Percentiles rank a stretch among this genome's conserved stretches.
These are phyloP conservation scores for Neolentinus lepideus DNA, from an alignment of 1,284 basidiomycete genomes.

Conservation along the genomic window DNA sequence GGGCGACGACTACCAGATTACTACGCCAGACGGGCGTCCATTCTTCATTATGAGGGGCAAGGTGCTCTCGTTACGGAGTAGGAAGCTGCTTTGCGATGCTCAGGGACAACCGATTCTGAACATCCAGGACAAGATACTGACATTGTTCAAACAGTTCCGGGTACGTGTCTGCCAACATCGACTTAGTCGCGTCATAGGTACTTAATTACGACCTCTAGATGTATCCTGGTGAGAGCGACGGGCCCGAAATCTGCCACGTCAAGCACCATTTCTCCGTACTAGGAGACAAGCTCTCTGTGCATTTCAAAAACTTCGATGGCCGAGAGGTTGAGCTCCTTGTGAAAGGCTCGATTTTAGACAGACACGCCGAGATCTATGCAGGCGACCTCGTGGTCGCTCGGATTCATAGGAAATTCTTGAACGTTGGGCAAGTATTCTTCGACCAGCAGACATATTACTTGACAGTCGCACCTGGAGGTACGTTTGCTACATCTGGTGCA, in stretches of 20 bases:
- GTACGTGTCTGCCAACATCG: background rate
- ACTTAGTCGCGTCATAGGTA: background rate
- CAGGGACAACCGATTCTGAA: background rate
- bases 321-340: background rate
- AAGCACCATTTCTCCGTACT: background rate
- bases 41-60: background rate
- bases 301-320: background rate
- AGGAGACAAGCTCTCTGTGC: background rate
- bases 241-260: background rate
- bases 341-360: background rate
- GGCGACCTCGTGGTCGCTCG: background rate
- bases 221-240: background rate
- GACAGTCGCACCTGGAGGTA: conserved; percentile 1
- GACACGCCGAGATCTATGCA: background rate
- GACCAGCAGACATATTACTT: conserved; percentile 2
- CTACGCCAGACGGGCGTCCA: background rate
- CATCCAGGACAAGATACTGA: background rate
- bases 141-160: background rate
- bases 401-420: conserved; percentile 1
- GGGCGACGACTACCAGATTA: conserved; percentile 2
- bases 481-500: background rate
- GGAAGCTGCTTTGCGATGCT: background rate
- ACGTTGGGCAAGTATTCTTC: background rate
- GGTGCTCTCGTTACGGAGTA: background rate
- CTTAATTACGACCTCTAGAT: background rate